These are phyloP conservation scores for Artemisia tridentata DNA, from an alignment of 129 eudicot species.

Conservation along the genomic window DNA sequence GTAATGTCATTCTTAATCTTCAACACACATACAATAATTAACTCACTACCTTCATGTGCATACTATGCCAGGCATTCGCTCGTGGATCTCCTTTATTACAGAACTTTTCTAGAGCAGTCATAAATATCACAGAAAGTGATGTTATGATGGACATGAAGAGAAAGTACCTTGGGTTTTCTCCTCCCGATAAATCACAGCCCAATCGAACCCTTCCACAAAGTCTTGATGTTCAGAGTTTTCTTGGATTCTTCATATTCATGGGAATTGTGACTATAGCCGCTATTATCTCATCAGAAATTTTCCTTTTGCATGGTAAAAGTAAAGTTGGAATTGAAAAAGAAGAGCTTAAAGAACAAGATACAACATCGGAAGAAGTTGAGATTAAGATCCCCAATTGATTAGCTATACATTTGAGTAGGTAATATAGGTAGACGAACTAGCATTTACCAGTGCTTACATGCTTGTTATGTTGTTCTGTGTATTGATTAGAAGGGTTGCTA, in stretches of 20 bases:
- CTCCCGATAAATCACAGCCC: background rate
- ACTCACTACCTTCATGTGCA: background rate
- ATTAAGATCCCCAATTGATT: background rate
- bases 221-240: slow-evolving; percentile 25
- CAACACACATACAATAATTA: too few species aligned
- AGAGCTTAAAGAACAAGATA: background rate
- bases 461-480: too few species aligned
- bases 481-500: too few species aligned
- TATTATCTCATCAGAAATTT: slow-evolving; percentile 6
- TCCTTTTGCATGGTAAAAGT: background rate
- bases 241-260: slow-evolving; percentile 13
- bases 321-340: background rate
- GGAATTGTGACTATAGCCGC: slow-evolving; percentile 1
- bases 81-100: background rate
- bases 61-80: slow-evolving; percentile 17
- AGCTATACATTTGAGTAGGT: background rate
- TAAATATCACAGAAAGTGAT: slow-evolving; percentile 18
- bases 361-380: background rate
- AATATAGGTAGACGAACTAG: too few species aligned
- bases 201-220: slow-evolving; percentile 13
- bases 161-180: slow-evolving; percentile 6
- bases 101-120: slow-evolving; percentile 1
- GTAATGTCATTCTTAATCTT: too few species aligned
- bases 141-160: background rate
- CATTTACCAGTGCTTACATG: too few species aligned